Conservation (phyloP, 1,139 yeast genomes). For the Geotrichum klebahnii region DNA sequence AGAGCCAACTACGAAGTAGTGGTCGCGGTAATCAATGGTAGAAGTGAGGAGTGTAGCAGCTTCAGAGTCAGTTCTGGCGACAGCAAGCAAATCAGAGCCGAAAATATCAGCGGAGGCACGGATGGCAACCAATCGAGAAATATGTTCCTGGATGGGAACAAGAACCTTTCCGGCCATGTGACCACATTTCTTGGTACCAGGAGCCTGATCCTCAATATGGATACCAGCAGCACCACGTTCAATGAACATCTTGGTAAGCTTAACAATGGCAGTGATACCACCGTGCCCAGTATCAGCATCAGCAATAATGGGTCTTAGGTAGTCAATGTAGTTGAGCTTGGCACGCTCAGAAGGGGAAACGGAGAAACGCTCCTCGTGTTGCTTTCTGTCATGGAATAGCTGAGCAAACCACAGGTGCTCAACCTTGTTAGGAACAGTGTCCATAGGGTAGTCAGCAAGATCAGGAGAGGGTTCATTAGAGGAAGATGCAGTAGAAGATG, state of each 20-base stretch:
- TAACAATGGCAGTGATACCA: slow-evolving; percentile 92
- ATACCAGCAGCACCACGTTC: slow-evolving; percentile 99
- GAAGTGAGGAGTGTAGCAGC: slow-evolving; percentile 94
- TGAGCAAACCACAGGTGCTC: slow-evolving; percentile 97
- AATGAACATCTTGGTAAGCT: slow-evolving; percentile 90
- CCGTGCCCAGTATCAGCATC: slow-evolving; percentile 99
- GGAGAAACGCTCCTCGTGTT: slow-evolving; percentile 75
- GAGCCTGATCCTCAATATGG: slow-evolving; percentile 97
- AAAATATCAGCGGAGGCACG: slow-evolving; percentile 94
- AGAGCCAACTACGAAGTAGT: slow-evolving; percentile 84
- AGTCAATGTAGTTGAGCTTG: slow-evolving; percentile 59
- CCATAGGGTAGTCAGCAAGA: slow-evolving; percentile 96
- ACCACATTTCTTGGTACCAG: slow-evolving; percentile 97
- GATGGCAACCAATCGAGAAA: slow-evolving; percentile 86
- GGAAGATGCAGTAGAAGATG: slow-evolving; percentile 94
- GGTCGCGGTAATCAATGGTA: slow-evolving; percentile 92
- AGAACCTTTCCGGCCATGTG: slow-evolving; percentile 98
- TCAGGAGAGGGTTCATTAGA: slow-evolving; percentile 98
- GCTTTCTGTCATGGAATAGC: slow-evolving; percentile 94
- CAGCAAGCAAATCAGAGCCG: slow-evolving; percentile 78
- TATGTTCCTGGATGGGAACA: slow-evolving; percentile 96
- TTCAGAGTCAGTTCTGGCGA: slow-evolving; percentile 96
- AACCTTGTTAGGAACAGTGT: slow-evolving; percentile 97
- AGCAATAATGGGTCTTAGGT: slow-evolving; percentile 89
- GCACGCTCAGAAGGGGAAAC: slow-evolving; percentile 60